Evolutionary conservation across 495 filamentous ascomycete species (phyloP).

Genomic region (Echria macrotheca): DNA sequence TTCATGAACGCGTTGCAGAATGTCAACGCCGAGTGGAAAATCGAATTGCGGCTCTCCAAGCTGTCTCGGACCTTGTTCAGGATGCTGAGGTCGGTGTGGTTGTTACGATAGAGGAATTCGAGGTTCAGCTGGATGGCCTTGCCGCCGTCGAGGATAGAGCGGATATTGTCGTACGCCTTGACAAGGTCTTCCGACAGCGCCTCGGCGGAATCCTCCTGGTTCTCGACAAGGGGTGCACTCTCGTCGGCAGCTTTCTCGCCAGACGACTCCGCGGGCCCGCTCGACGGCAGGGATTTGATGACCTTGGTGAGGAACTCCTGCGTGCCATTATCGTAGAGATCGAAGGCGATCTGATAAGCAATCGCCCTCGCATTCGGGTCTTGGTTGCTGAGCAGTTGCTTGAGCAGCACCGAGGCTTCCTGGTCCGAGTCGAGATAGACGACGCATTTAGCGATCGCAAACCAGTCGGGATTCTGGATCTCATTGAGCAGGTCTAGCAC

Average conservation of each 20-base stretch:
- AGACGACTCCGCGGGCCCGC: conserved; percentile 42
- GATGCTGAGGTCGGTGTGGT: conserved; percentile 74
- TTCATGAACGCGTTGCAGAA: conserved; percentile 99
- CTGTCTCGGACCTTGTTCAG: conserved; percentile 95
- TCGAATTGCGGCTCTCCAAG: conserved; percentile 91
- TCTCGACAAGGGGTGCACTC: conserved; percentile 38
- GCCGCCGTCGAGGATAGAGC: conserved; percentile 80
- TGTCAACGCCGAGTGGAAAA: conserved; percentile 95
- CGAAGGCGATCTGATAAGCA: conserved; percentile 96
- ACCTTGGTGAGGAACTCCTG: conserved; percentile 95
- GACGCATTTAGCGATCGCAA: conserved; percentile 96
- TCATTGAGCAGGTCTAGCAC: conserved; percentile 85
- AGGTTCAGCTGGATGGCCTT: conserved; percentile 90
- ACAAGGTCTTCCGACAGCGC: conserved; percentile 42
- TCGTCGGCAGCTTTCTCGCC: conserved; percentile 46
- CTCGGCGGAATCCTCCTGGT: conserved; percentile 30
- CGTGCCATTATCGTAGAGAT: conserved; percentile 95
- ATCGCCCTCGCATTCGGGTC: conserved; percentile 72
- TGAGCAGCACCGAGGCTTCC: conserved; percentile 83
- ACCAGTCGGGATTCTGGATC: conserved; percentile 88
- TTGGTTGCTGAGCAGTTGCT: conserved; percentile 71
- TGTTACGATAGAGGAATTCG: conserved; percentile 94
- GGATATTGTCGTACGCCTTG: conserved; percentile 70
- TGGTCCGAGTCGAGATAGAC: conserved; percentile 91
- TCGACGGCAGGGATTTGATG: conserved; percentile 65